Evolutionary conservation across 257 asterid genomes (phyloP).

Genomic region (Nicotiana otophora): DNA sequence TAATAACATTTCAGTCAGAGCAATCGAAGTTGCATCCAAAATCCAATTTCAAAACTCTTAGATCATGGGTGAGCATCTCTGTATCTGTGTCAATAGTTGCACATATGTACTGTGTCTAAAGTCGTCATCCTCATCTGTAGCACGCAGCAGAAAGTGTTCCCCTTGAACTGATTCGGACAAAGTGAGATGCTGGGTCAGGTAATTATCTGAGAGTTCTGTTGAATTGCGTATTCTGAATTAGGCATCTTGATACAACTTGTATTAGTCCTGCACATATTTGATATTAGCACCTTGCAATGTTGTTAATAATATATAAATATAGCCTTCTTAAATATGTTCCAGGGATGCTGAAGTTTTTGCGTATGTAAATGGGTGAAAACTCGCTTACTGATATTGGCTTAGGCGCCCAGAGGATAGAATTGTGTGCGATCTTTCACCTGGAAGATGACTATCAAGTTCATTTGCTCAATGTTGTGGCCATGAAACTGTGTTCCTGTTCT

Average conservation of each 20-base stretch:
- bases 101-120: conserved; percentile 5
- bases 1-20: conserved; percentile 55
- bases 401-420: not conserved
- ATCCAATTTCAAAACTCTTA: conserved; percentile 42
- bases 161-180: conserved; percentile 63
- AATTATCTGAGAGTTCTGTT: not conserved
- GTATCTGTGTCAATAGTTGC: not conserved
- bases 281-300: no score
- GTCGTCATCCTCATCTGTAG: conserved; percentile 25
- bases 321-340: not conserved
- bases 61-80: conserved; percentile 55
- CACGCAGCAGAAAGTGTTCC: conserved; percentile 72
- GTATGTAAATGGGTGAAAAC: not conserved
- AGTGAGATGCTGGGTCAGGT: conserved; percentile 46
- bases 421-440: not conserved
- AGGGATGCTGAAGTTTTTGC: not conserved
- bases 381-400: not conserved
- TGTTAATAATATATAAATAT: not conserved
- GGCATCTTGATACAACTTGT: not conserved
- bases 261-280: not conserved
- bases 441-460: not conserved
- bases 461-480: not conserved
- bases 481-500: not conserved
- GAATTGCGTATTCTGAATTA: not conserved
- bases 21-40: conserved; percentile 39